Evolutionary conservation across 2,329 filamentous ascomycete species (phyloP), one percentile per base, ranked within the genome.

Genomic region (Talaromyces atroroseus): DNA sequence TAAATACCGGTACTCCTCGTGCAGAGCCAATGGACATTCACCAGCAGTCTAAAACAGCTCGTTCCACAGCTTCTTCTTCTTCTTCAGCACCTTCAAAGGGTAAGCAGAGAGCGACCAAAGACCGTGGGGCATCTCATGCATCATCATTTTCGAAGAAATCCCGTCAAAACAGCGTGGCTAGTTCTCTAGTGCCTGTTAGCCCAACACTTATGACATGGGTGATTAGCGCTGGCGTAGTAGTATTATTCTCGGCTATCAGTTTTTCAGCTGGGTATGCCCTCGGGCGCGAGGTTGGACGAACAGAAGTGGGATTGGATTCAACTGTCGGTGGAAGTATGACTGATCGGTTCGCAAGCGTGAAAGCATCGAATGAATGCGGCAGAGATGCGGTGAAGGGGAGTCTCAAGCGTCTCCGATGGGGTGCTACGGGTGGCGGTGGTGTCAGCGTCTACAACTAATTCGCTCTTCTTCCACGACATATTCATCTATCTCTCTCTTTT

Each of bases 141-240:
- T 63, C 68, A n/a, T 49, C 52, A 18, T 56, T 59, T 16, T 63
- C 66, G 26, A 71, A 70, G 59, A 74, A 69, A 62, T 65, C 64
- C n/a, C 71, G 68, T 16, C 70, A 66, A 6, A 57, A 64, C 4
- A 66, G 59, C 40, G 54, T 68, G 40, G 56, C 65, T 2, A 69
- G 74, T 18, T 63, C 68, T 5, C 63, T 67, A 2, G 61, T 68
- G 1, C 53, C 69, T 6, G 76, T 82, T 57, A 81, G 76, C 32
- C 83, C 83, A 0, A 86, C 83, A 0, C 71, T 86, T 8, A 78
- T 86, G 62, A 85, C 83, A 0, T 87, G 84, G 84, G 80, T 86
- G 4, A 79, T 86, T 48, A 83, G 82, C 49, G 84, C 84, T 0
- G 83, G 84, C 2, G 82, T 86, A 18, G 81, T 86, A 1, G 81